Evolutionary conservation across 768 basidiomycete species (phyloP).

Genomic region (Hemileccinum rubropunctum): DNA sequence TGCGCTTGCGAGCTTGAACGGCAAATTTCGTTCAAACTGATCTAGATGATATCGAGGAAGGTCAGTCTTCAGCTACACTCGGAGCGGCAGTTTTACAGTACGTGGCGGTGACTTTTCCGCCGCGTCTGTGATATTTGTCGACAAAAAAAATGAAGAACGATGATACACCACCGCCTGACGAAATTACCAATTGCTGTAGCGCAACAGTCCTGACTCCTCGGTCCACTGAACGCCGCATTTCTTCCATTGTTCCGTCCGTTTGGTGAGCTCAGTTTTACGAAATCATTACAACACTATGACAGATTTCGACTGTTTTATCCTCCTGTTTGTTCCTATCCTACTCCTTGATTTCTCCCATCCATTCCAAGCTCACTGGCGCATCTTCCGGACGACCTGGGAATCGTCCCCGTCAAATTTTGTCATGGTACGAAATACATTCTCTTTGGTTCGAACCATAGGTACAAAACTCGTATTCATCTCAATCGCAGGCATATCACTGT

Average conservation of each 20-base stretch:
- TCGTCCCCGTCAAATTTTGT: constrained; percentile 2
- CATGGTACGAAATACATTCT: not conserved
- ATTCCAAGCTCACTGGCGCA: not conserved
- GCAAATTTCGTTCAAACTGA: not conserved
- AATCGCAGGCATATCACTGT: constrained; percentile 8
- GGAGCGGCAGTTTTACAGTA: not conserved
- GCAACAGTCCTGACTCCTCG: constrained; percentile 9
- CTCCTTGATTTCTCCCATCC: constrained; percentile 4
- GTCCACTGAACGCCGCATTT: constrained; percentile 11
- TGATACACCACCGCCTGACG: constrained; percentile 3
- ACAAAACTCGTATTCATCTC: constrained; percentile 11
- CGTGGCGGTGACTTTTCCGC: not conserved
- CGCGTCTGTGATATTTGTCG: constrained; percentile 8
- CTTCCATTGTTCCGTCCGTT: constrained; percentile 16
- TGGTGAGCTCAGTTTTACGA: constrained; percentile 30
- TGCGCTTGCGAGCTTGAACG: constrained; percentile 1
- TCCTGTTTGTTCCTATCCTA: constrained; percentile 11
- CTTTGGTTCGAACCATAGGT: not conserved
- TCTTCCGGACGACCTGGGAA: not conserved
- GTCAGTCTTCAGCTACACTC: not conserved
- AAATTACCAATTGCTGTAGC: constrained; percentile 18
- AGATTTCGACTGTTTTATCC: constrained; percentile 8
- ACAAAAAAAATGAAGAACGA: constrained; percentile 7
- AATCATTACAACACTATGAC: constrained; percentile 30
- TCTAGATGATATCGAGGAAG: not conserved